phyloP scores from a whole-genome alignment of 2,329 filamentous ascomycete genomes.

The Capronia epimyces region DNA sequence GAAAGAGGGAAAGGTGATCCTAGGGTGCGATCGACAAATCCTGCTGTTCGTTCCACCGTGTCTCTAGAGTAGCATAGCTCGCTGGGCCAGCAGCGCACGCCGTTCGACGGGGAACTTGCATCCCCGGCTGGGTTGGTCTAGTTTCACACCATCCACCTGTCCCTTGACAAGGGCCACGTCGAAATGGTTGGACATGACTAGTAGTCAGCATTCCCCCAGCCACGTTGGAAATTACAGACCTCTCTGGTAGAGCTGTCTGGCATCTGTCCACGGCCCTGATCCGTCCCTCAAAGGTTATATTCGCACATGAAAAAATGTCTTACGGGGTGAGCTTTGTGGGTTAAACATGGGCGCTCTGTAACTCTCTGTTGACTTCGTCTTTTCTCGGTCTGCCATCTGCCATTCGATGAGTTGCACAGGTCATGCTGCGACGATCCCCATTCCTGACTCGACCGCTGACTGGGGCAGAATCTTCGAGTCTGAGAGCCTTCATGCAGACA shows the following conservation, averaged over 20 bases:
- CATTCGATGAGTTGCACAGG: background rate
- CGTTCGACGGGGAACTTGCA: conserved; percentile 19
- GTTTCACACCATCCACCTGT: conserved; percentile 6
- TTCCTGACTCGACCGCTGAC: background rate
- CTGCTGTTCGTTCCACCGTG: conserved; percentile 1
- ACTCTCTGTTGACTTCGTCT: background rate
- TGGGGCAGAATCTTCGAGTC: background rate
- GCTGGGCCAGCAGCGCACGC: conserved; percentile 12
- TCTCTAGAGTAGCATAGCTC: background rate
- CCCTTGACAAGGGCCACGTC: background rate
- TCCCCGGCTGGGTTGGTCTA: conserved; percentile 12
- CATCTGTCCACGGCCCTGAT: background rate
- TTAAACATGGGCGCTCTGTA: background rate
- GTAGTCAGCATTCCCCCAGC: background rate
- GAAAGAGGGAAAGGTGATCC: background rate
- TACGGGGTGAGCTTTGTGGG: background rate
- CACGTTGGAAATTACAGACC: background rate
- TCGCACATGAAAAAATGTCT: background rate
- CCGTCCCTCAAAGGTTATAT: conserved; percentile 4
- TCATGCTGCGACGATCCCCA: background rate
- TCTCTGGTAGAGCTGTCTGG: background rate
- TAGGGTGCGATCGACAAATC: background rate
- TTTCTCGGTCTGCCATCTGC: background rate
- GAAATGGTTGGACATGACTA: background rate
- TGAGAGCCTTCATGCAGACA: background rate